These are phyloP conservation scores for Cutaneotrichosporon sp. DNA, from an alignment of 1,284 basidiomycete genomes.

Conservation along the genomic window DNA sequence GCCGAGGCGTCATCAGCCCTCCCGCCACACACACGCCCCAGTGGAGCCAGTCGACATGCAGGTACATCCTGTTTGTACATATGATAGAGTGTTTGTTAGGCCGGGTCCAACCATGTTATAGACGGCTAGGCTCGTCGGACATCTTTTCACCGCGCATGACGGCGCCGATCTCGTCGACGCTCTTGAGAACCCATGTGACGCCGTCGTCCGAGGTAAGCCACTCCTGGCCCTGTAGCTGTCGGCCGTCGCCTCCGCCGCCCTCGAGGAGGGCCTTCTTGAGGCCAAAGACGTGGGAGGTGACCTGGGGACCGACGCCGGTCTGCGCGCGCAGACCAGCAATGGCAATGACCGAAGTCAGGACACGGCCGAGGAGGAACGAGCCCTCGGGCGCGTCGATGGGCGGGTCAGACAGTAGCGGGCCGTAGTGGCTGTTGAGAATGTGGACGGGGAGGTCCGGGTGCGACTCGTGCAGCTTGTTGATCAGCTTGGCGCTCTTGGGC, in stretches of 20 bases:
- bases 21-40: background rate
- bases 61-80: no score
- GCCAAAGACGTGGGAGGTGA: slow-evolving; percentile 88
- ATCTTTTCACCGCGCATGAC: slow-evolving; percentile 8
- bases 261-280: slow-evolving; percentile 61
- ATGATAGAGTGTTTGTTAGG: no score
- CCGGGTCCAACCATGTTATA: background rate
- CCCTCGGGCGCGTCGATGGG: slow-evolving; percentile 44
- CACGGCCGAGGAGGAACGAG: slow-evolving; percentile 59
- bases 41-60: background rate
- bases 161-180: slow-evolving; percentile 64
- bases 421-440: slow-evolving; percentile 86
- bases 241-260: slow-evolving; percentile 59
- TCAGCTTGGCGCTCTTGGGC: slow-evolving; percentile 81
- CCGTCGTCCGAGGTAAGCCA: slow-evolving; percentile 89
- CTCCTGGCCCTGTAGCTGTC: slow-evolving; percentile 55
- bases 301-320: slow-evolving; percentile 81
- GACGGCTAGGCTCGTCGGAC: background rate
- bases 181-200: slow-evolving; percentile 82
- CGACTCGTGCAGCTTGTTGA: slow-evolving; percentile 76
- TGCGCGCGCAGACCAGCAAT: slow-evolving; percentile 87
- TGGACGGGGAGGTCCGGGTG: slow-evolving; percentile 65
- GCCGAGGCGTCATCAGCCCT: no score
- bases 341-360: slow-evolving; percentile 81
- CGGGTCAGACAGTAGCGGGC: slow-evolving; percentile 73